Evolutionary conservation across 2,329 filamentous ascomycete species (phyloP), one percentile per base, ranked within the genome.

Genomic region (Fusarium austroafricanum): DNA sequence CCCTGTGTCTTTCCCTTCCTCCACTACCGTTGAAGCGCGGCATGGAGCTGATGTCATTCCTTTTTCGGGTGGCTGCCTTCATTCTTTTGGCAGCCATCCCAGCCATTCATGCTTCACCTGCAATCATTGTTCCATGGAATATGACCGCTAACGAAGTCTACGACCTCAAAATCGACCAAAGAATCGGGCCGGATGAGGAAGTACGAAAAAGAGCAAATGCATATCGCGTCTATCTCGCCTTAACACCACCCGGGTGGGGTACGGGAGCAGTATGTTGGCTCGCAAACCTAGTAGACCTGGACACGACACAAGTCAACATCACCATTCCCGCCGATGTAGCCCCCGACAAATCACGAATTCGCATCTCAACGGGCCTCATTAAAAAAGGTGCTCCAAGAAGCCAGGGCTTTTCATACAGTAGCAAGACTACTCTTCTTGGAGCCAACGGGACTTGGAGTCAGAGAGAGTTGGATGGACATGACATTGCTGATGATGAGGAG

Each of bases 391-490:
- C 52, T 5, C n/a, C 44, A 5, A 47, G 20, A 8, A 71, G 55
- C 8, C 62, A 63, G 20, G 71, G 68, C 8, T 73, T 53, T 31
- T 71, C 61, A 2, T 73, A 73, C 51, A 73, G 69, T 33, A 28
- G 29, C 12, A 35, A 14, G 10, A 57, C 55, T 11, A 50, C 29
- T 2, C 37, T 73, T 21, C 45, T 61, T n/a, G 71, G 71, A 10
- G 64, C 42, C 14, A 73, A 71, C 17, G 71, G 58, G 12, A 71
- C 58, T n/a, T 73, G 71, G 71, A 68, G 71, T 15, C 61, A 71
- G 56, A 55, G 59, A 6, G 67, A 73, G 39, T 37, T 72, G 49
- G 69, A 73, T 17, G 71, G 71, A 11, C 56, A 64, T 59, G 46
- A 20, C 2, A 65, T 68, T 8, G 65, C 59, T 18, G 53, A 61